Evolutionary conservation across 768 basidiomycete genomes (phyloP), one percentile per base, ranked within the genome.

Genomic region (button mushroom (Agaricus bisporus)): DNA sequence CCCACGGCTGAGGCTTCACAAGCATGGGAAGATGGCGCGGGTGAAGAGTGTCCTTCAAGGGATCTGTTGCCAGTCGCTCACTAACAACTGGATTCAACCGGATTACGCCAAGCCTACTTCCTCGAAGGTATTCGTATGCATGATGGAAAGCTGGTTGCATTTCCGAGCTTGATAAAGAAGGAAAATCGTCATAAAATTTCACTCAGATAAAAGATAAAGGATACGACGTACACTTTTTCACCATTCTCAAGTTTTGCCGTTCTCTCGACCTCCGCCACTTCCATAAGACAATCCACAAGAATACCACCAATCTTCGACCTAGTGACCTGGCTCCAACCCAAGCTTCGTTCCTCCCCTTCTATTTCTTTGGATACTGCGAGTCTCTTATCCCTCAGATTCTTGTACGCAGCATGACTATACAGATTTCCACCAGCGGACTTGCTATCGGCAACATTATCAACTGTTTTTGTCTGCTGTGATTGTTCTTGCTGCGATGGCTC

Each of bases 1-100:
- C 62, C 95, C 95, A 98, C 0, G 91, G 90, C 58, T 85, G 85
- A 2, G 95, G 95, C 57, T 85, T 83, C 22, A 95, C 79, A 6
- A 99, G 77, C 97, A 98, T 99, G 8, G 95, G 95, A 20, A 99
- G 76, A 67, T 95, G 91, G 1, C 94, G 89, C 14, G 95, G 94
- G 69, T 95, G 93, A 15, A 98, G 73, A 0, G 87, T 81, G 49
- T 83, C 78, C 11, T 74, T 70, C 17, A 94, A 63, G 38, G 69
- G 75, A 56, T 98, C 95, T 54, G 80, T 82, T 2, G 90, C 83
- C 51, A 98, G 72, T 2, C 87, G 80, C 12, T 88, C 83, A 3
- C 85, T 73, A 5, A 98, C 86, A 4, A 77, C 82, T 0, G 86
- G 83, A 66, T 98, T 95, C 55, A 95, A 70, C 64, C 83, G 83